These are phyloP conservation scores for Cicer pinnatifidum DNA, from an alignment of 306 rosid genomes.

Conservation along the genomic window DNA sequence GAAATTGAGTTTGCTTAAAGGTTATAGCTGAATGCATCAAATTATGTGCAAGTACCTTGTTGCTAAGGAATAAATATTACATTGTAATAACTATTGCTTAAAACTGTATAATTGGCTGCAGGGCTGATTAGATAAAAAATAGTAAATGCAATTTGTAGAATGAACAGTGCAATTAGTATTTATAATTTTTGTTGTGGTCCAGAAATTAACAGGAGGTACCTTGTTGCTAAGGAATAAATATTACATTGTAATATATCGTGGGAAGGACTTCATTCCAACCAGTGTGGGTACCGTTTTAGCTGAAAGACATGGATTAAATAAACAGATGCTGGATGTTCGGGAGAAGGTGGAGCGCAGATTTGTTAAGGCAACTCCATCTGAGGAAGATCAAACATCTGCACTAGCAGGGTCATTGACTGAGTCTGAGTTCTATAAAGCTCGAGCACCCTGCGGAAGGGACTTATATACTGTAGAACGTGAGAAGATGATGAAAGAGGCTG, in stretches of 20 bases:
- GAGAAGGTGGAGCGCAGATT: slow-evolving; percentile 61
- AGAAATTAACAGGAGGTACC: slow-evolving; percentile 92
- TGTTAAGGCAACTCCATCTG: slow-evolving; percentile 48
- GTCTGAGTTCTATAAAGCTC: slow-evolving; percentile 88
- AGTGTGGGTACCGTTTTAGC: slow-evolving; percentile 74
- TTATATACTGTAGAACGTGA: slow-evolving; percentile 73
- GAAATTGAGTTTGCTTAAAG: slow-evolving; percentile 13
- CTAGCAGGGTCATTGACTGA: slow-evolving; percentile 86
- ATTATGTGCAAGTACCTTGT: slow-evolving; percentile 24
- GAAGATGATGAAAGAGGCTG: slow-evolving; percentile 78
- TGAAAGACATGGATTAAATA: slow-evolving; percentile 77
- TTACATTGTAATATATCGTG: slow-evolving; percentile 87
- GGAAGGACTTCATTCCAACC: slow-evolving; percentile 91
- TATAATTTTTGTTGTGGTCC: slow-evolving; percentile 46
- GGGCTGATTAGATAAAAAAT: slow-evolving; percentile 26
- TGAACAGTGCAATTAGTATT: slow-evolving; percentile 6
- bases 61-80: neutral
- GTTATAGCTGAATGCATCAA: slow-evolving; percentile 28
- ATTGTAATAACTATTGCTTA: neutral
- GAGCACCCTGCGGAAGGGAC: slow-evolving; percentile 82
- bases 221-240: slow-evolving; percentile 88
- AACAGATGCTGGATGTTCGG: slow-evolving; percentile 79
- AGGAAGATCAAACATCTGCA: slow-evolving; percentile 58
- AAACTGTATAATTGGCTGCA: neutral
- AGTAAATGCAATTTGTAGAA: slow-evolving; percentile 25